Base-by-base conservation (phyloP, 2,329 filamentous ascomycete genomes). In the Hypoxylon sp. region DNA sequence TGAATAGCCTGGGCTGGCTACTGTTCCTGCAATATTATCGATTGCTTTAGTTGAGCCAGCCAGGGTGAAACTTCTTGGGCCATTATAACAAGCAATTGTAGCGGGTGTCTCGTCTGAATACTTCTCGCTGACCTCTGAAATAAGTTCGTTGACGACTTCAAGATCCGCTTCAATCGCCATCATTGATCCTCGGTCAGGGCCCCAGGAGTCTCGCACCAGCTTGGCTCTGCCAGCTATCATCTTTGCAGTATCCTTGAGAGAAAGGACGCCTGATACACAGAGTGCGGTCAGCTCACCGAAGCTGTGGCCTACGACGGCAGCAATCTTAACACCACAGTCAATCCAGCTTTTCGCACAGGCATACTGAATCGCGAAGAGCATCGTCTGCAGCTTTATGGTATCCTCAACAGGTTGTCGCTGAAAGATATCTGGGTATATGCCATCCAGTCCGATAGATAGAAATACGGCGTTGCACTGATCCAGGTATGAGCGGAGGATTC, bases 221-320 rank as follows among this genome's bases (percentile, higher is more conserved):
- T 7, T 23, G 0, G 72, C 68, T 1, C 73, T 57, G 0, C 43
- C 52, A 1, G 49, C 15, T 0, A 73, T 61, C 3, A 70, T n/a
- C 6, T 31, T 62, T 4, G 76, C 12, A 0, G 68, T 62, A 31
- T 74, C 69, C 4, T 48, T 5, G 0, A 74, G 43, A 0, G 51
- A 57, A 2, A 76, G 41, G 0, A 55, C 50, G 0, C 67, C 65
- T 1, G 71, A 62, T 0, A 76, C 51, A 31, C 69, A 71, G 0
- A 75, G 59, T 0, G 73, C 71, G 0, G 70, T 70, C 5, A 77
- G 59, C 57, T 77, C 68, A 2, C 75, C 75, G 16, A 75, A 71
- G 46, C 67, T 72, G 54, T 76, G 72, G 1, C 74, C 74, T 0
- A 75, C 63, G 0, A 73, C 51, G 2, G 63, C 67, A 2, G 16